Evolutionary conservation across 495 filamentous ascomycete species (phyloP).

Genomic region (Rusavskia elegans): DNA sequence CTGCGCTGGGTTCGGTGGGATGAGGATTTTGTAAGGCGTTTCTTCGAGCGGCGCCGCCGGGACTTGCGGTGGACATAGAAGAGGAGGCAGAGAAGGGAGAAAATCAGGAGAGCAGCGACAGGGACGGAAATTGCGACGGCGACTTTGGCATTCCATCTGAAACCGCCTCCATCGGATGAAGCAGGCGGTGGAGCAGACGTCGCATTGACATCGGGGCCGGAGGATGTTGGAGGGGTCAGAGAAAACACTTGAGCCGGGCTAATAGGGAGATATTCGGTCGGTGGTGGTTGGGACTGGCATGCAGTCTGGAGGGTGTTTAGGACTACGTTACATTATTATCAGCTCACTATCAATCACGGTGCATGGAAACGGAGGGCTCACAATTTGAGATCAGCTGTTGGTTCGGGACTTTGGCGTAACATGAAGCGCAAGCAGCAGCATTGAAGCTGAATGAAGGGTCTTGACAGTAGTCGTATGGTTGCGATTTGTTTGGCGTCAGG

Average conservation of each 20-base stretch:
- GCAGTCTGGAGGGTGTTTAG: slow-evolving; percentile 33
- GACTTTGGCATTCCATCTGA: slow-evolving; percentile 11
- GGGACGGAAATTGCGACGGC: slow-evolving; percentile 32
- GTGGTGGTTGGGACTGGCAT: slow-evolving; percentile 26
- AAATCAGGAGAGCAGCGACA: slow-evolving; percentile 25
- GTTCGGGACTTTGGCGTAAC: slow-evolving; percentile 26
- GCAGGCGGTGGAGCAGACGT: slow-evolving; percentile 8
- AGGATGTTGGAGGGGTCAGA: slow-evolving; percentile 23
- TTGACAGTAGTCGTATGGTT: slow-evolving; percentile 16
- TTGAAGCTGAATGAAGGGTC: slow-evolving; percentile 21
- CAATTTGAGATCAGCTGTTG: slow-evolving; percentile 35
- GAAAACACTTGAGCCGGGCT: slow-evolving; percentile 29
- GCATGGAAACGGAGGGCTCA: slow-evolving; percentile 13
- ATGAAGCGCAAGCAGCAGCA: slow-evolving; percentile 27
- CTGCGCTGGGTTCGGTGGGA: background rate
- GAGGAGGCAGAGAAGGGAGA: slow-evolving; percentile 11
- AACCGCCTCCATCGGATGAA: slow-evolving; percentile 5
- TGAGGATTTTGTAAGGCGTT: slow-evolving; percentile 1
- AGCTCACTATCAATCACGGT: background rate
- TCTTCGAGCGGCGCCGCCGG: background rate
- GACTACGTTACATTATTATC: slow-evolving; percentile 16
- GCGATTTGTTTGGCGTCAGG: slow-evolving; percentile 9
- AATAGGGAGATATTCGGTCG: slow-evolving; percentile 24
- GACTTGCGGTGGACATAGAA: slow-evolving; percentile 7
- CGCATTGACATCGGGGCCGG: slow-evolving; percentile 13